phyloP scores from a whole-genome alignment of 139 green algal genomes.

The Chlamydomonas eustigma region DNA sequence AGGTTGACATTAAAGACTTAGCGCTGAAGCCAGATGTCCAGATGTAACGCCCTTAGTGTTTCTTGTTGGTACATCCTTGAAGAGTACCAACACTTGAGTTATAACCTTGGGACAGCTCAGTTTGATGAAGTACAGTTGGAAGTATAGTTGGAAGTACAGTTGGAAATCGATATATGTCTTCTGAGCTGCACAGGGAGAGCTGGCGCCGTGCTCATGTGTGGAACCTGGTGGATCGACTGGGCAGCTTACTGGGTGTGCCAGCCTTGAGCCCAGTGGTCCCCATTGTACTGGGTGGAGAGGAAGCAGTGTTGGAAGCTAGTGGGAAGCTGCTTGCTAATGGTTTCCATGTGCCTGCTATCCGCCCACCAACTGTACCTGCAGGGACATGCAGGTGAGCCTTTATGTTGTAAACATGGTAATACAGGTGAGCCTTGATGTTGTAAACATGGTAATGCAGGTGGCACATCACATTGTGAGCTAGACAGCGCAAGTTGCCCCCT shows the following conservation, averaged over 20 bases:
- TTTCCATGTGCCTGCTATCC: slow-evolving; percentile 83
- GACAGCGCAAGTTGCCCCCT: background rate
- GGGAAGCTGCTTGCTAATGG: slow-evolving; percentile 42
- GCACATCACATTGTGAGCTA: background rate
- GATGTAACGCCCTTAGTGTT: too few relatives aligned
- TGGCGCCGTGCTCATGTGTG: slow-evolving; percentile 71
- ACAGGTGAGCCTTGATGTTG: background rate
- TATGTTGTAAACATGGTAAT: background rate
- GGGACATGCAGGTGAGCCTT: slow-evolving; percentile 57
- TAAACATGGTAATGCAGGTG: background rate
- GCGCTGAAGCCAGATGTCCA: too few relatives aligned
- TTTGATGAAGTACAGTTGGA: too few relatives aligned
- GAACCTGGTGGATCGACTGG: slow-evolving; percentile 42
- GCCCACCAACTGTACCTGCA: slow-evolving; percentile 83
- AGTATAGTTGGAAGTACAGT: too few relatives aligned
- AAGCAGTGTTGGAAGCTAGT: slow-evolving; percentile 50
- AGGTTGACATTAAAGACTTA: too few relatives aligned
- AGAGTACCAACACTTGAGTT: too few relatives aligned
- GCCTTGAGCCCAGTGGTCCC: slow-evolving; percentile 78
- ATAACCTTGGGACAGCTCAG: too few relatives aligned
- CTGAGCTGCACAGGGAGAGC: slow-evolving; percentile 74
- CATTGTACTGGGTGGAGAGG: slow-evolving; percentile 75
- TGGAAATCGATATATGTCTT: too few relatives aligned
- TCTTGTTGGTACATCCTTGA: too few relatives aligned
- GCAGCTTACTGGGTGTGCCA: slow-evolving; percentile 40